phyloP scores from a whole-genome alignment of 805 yeast species.

The Yarrowia divulgata region DNA sequence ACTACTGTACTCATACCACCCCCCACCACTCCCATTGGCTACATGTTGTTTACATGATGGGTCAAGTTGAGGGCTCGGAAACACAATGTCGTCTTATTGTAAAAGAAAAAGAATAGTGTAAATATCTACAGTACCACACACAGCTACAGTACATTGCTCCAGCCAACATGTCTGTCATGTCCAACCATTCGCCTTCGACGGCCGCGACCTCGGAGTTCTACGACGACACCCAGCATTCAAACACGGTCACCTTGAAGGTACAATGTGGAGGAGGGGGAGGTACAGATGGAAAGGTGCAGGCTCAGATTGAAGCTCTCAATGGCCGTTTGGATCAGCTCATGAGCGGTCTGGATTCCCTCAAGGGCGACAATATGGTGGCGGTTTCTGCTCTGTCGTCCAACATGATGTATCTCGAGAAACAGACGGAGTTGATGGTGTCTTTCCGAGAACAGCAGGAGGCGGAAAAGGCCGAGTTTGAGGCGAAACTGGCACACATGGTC shows the following conservation, averaged over 20 bases:
- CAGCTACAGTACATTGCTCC: background rate
- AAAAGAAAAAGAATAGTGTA: background rate
- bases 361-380: conserved; percentile 29
- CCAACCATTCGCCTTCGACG: background rate
- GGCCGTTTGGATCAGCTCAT: background rate
- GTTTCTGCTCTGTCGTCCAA: conserved; percentile 14
- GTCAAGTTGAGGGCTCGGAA: background rate
- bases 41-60: background rate
- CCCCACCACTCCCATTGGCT: background rate
- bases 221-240: background rate
- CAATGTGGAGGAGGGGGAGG: background rate
- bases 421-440: conserved; percentile 32
- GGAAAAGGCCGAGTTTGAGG: background rate
- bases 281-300: background rate
- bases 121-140: background rate
- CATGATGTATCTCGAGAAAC: conserved; percentile 31
- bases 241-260: conserved; percentile 11
- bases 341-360: background rate
- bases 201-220: conserved; percentile 8
- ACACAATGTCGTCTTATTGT: background rate
- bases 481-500: background rate
- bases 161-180: background rate
- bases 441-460: conserved; percentile 21
- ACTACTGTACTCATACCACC: too few relatives aligned
- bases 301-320: conserved; percentile 1